Evolutionary conservation across 768 basidiomycete genomes (phyloP), one percentile per base, ranked within the genome.

Genomic region (Hebeloma cylindrosporum): DNA sequence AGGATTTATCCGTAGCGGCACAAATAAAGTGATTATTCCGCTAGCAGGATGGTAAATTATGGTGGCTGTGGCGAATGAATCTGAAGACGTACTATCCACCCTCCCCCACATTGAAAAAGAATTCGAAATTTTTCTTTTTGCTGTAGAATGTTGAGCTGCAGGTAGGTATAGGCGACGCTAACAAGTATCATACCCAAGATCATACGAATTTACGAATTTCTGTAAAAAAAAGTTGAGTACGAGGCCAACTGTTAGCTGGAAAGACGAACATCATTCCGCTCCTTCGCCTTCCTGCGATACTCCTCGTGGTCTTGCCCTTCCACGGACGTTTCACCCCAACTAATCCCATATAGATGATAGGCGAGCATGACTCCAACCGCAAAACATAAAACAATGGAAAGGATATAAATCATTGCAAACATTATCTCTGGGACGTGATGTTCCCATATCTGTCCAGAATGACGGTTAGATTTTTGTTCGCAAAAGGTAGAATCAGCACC

Each of bases 201-300:
- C 89, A 60, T 93, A 99, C 2, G 88, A 92, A 57, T 97, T 97
- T 8, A 91, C 73, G 57, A 93, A 98, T 1, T 70, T 70, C 88
- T 90, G 28, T 9, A 49, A 25, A 3, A 35, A 13, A 8, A n/a
- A n/a, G n/a, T n/a, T n/a, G n/a, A n/a, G n/a, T n/a, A n/a, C 16
- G n/a, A 22, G 7, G 17, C 22, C 21, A 5, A 29, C 4, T 17
- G 26, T 29, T 10, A 14, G 16, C 1, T 10, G 17, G 45, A 5
- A 11, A 39, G 17, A 51, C 20, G 4, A 47, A 86, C 88, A 66
- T 89, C 80, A 30, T 83, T 83, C 18, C 92, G 71, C 7, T 70
- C 65, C 45, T 78, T 77, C 1, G 93, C 93, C 26, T 80, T 65
- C 45, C 70, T 78, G 2, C 78, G 71, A 58, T 98, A 95, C 21